Percentiles rank a stretch among this genome's conserved stretches.
Conservation (phyloP, 441 rosid genomes). For the Kokia cookei region DNA sequence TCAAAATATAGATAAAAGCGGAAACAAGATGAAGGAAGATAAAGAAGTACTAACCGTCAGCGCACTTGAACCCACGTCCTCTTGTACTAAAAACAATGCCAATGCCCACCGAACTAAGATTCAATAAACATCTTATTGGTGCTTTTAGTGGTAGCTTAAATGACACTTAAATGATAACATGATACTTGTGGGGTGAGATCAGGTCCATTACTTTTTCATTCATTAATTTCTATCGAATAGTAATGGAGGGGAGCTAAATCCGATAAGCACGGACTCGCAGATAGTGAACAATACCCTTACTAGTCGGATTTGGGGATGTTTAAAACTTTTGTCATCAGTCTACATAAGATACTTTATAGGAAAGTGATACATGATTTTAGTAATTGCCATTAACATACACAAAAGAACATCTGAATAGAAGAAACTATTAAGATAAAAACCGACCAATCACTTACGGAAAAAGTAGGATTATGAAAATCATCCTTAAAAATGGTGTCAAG, state of each 20-base stretch:
- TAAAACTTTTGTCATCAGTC: background rate
- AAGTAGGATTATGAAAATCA: slow-evolving; percentile 89
- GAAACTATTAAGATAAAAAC: background rate
- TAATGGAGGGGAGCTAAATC: too few relatives aligned
- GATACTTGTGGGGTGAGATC: too few relatives aligned
- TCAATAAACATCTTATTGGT: background rate
- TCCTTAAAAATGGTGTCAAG: slow-evolving; percentile 64
- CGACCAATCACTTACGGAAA: slow-evolving; percentile 50
- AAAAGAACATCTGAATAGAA: background rate
- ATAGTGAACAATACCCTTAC: background rate
- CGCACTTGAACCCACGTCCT: too few relatives aligned
- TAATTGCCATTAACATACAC: background rate
- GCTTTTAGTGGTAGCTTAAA: background rate
- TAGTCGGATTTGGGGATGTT: background rate
- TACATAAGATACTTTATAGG: background rate
- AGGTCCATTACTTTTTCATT: too few relatives aligned
- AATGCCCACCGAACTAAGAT: too few relatives aligned
- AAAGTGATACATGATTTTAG: background rate
- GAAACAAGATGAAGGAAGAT: background rate
- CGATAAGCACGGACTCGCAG: too few relatives aligned
- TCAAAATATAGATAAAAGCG: slow-evolving; percentile 6
- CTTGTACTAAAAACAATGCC: too few relatives aligned
- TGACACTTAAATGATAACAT: background rate
- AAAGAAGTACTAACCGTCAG: background rate
- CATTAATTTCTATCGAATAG: too few relatives aligned